Evolutionary conservation across 257 asterid genomes (phyloP).

Genomic region (Nicotiana benthamiana): DNA sequence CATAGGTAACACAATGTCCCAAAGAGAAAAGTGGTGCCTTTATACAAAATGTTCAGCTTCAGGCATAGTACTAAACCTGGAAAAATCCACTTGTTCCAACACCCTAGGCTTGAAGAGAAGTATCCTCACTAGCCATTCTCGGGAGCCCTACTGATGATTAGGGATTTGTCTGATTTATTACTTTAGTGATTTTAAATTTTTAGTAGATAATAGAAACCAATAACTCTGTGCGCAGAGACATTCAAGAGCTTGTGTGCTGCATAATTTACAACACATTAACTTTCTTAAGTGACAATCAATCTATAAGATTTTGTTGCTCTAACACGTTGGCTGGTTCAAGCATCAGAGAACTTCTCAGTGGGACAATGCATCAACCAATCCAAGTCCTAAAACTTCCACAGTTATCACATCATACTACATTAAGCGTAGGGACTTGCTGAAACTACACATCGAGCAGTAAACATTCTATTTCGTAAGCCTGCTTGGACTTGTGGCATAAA

Average conservation of each 20-base stretch:
- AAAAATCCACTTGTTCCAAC: background rate
- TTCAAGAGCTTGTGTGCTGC: background rate
- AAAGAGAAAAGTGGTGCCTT: background rate
- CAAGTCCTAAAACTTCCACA: background rate
- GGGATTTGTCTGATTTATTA: background rate
- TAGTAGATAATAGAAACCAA: background rate
- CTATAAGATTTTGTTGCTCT: background rate
- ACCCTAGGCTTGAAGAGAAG: background rate
- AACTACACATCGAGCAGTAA: background rate
- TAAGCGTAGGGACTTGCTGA: background rate
- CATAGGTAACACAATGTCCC: background rate
- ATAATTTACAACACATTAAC: background rate
- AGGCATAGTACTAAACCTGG: background rate
- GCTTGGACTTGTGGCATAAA: background rate
- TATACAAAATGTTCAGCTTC: background rate
- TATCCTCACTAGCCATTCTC: background rate
- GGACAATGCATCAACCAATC: background rate
- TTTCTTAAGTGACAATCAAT: background rate
- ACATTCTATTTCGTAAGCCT: background rate
- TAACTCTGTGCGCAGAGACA: background rate
- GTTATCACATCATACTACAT: background rate
- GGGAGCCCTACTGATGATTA: background rate
- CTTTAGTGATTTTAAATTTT: background rate
- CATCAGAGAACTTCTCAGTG: background rate
- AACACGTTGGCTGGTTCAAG: background rate